Percentiles rank a stretch among this genome's conserved stretches.
These are phyloP conservation scores for Cucumis melo DNA, from an alignment of 306 rosid genomes.

Conservation along the genomic window DNA sequence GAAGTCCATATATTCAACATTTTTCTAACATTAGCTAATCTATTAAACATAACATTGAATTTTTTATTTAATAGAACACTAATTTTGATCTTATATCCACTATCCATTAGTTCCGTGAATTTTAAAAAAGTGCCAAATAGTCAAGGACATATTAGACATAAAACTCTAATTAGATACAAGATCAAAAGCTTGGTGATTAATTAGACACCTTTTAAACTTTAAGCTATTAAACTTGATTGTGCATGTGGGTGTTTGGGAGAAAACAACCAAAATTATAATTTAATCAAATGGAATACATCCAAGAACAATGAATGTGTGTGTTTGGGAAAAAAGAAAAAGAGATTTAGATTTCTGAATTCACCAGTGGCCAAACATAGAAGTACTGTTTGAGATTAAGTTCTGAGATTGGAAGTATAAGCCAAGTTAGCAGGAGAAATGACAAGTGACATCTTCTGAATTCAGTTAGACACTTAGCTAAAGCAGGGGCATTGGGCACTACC, in stretches of 20 bases:
- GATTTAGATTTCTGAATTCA: background rate
- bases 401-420: background rate
- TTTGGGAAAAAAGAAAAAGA: background rate
- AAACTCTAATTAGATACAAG: background rate
- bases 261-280: background rate
- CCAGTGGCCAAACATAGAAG: background rate
- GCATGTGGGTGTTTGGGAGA: background rate
- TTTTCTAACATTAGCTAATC: too few relatives aligned
- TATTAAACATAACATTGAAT: too few relatives aligned
- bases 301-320: background rate
- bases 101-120: too few relatives aligned
- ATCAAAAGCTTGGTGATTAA: too few relatives aligned
- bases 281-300: background rate
- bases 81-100: too few relatives aligned
- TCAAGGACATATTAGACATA: too few relatives aligned
- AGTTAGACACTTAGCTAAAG: background rate
- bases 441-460: background rate
- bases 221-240: background rate
- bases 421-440: background rate
- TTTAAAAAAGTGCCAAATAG: too few relatives aligned
- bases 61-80: too few relatives aligned
- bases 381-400: background rate
- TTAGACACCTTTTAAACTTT: too few relatives aligned
- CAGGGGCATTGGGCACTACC: background rate
- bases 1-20: too few relatives aligned